Base-by-base conservation (phyloP, 2,329 filamentous ascomycete genomes). In the Fusarium nematophilum region DNA sequence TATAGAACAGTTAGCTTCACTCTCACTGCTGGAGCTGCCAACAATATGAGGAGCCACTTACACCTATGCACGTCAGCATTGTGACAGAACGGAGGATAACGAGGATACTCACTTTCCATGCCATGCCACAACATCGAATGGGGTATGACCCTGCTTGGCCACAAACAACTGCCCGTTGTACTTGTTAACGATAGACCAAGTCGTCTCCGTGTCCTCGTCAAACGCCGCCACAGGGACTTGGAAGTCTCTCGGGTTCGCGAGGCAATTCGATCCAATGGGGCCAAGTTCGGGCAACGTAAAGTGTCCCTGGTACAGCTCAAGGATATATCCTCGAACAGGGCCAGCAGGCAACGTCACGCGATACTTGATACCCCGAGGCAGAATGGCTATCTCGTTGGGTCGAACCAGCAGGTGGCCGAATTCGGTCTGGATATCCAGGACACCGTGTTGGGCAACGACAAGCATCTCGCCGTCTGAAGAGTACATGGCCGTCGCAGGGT, bases 121-220 rank as follows among this genome's bases (percentile, higher is more conserved):
- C 90, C 90, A 93, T 5, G 87, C 89, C 3, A 92, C 90, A 0
- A 93, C 85, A 70, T 94, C 90, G 66, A 93, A 94, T 0, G 90
- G 90, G 0, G 87, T 89, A 73, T 93, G 90, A 9, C 80, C 75
- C 75, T 93, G 90, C 5, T 60, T 29, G 1, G 53, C 57, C 2
- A 54, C 23, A 30, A 90, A 92, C 34, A 92, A 80, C 36, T 81
- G 79, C 62, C 88, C 86, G 66, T 86, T 86, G 67, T 90, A 89
- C 72, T 91, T 91, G 70, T 81, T 81, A 39, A 82, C 79, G 31
- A 91, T 76, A 7, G 78, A 82, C 76, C 80, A 79, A 43, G 36
- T 76, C 3, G 72, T 62, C 13, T 73, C 73, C n/a, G 68, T 72
- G 57, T 86, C 85, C 87, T 90, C 85, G 44, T 86, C 83, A 64